These are phyloP conservation scores for Przewalskia tangutica DNA, from an alignment of 257 asterid species.

Conservation along the genomic window DNA sequence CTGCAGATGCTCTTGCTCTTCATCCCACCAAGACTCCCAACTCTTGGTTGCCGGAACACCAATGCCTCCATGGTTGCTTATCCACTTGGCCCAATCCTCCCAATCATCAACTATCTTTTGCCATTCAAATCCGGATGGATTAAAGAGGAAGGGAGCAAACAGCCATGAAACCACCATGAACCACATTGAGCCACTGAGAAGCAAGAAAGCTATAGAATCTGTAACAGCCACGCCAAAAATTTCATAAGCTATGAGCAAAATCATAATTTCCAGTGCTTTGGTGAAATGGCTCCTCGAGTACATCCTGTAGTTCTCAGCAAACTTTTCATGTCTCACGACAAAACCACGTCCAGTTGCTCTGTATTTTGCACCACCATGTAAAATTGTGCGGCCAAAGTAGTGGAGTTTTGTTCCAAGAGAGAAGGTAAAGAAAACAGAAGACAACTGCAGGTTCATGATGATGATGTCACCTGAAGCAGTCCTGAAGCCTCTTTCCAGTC, in stretches of 20 bases:
- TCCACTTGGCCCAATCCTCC: conserved; percentile 95
- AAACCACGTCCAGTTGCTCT: conserved; percentile 99
- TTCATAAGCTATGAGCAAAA: conserved; percentile 56
- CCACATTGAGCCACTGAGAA: conserved; percentile 70
- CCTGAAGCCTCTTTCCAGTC: conserved; percentile 86
- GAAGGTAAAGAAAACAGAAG: conserved; percentile 89
- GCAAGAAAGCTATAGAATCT: conserved; percentile 13
- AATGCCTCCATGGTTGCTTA: conserved; percentile 63
- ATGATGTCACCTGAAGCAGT: conserved; percentile 74
- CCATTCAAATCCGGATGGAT: conserved; percentile 97
- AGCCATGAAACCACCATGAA: conserved; percentile 77
- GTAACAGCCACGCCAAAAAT: conserved; percentile 42
- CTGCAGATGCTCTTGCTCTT: conserved; percentile 85
- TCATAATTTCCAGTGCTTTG: conserved; percentile 68
- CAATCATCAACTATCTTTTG: conserved; percentile 94
- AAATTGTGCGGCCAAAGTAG: conserved; percentile 82
- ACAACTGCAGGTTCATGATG: conserved; percentile 86
- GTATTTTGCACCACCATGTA: conserved; percentile 94
- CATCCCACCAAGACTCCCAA: conserved; percentile 99
- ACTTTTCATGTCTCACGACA: conserved; percentile 84
- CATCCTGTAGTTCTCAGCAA: conserved; percentile 90
- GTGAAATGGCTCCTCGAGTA: conserved; percentile 92
- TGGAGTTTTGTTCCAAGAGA: conserved; percentile 92
- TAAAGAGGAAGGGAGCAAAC: conserved; percentile 86
- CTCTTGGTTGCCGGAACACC: conserved; percentile 88